These are phyloP conservation scores for Mortierella sp. DNA, from an alignment of 371 early-diverging fungal genomes.

Conservation along the genomic window DNA sequence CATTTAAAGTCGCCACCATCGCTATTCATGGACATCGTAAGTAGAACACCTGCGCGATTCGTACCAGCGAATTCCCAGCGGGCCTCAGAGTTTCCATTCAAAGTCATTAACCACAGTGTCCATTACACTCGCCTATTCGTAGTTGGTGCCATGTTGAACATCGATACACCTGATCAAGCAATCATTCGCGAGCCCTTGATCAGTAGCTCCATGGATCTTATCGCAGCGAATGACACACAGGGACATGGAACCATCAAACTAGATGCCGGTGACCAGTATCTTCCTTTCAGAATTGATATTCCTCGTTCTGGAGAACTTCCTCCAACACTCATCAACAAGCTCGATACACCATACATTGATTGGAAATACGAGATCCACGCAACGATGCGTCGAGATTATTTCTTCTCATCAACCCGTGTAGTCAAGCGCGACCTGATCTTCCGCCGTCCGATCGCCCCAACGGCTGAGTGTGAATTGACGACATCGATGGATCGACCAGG, in stretches of 20 bases:
- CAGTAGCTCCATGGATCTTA: constrained; percentile 22
- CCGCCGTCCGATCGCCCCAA: constrained; percentile 37
- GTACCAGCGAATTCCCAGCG: too few species aligned
- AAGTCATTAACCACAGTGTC: too few species aligned
- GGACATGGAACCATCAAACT: constrained; percentile 32
- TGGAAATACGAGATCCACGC: constrained; percentile 54
- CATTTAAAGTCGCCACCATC: constrained; percentile 46
- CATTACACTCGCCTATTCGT: too few species aligned
- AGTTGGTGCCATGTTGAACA: constrained; percentile 49
- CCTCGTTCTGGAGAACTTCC: constrained; percentile 28
- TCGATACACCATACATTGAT: constrained; percentile 49
- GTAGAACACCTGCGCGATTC: too few species aligned
- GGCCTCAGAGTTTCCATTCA: too few species aligned
- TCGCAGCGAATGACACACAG: constrained; percentile 50
- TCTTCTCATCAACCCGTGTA: constrained; percentile 44
- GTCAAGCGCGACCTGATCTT: constrained; percentile 48
- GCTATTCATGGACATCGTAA: constrained; percentile 50
- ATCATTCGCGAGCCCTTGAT: constrained; percentile 29
- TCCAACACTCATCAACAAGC: constrained; percentile 53
- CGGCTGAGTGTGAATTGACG: constrained; percentile 15
- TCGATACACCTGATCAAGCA: constrained; percentile 25
- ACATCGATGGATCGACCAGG: constrained; percentile 38
- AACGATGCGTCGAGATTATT: constrained; percentile 38
- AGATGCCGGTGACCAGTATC: constrained; percentile 39
- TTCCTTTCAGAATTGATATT: constrained; percentile 51